Evolutionary conservation across 768 basidiomycete genomes (phyloP), one percentile per base, ranked within the genome.

Genomic region (Hortiboletus flavorubellus): DNA sequence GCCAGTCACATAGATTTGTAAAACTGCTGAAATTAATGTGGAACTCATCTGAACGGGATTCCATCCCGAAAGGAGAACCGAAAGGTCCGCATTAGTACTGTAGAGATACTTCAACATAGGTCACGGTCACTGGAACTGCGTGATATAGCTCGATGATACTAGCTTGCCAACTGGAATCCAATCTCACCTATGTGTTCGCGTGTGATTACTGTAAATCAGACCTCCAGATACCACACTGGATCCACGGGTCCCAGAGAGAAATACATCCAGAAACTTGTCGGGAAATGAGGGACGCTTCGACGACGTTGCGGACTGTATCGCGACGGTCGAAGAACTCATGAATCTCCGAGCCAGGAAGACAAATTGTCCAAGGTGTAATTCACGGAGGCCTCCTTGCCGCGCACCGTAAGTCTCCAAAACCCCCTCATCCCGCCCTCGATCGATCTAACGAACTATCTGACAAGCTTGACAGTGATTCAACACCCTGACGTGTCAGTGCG

Each of bases 321-420:
- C 76, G 8, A 76, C 83, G 2, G 76, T 78, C 3, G 65, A 73
- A 21, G 74, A 83, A 56, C 77, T 89, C 41, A 70, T 84, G 33
- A 62, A 69, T 14, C 66, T 78, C 84, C 1, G 70, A 74, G 41
- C 64, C 75, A 14, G 82, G 80, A 8, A 80, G 78, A 56, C 78
- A 82, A 48, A 74, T 86, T 31, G 64, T 87, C 1, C 72, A 72
- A 48, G 87, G 88, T 5, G 88, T 87, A 39, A 85, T 82, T 44
- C 89, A 91, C 55, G 87, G 87, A 0, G 87, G 87, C 2, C 89
- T 85, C 64, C 72, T 87, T 14, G 58, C 78, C 1, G 79, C 76
- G 0, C 85, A 86, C 61, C 69, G 84, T 86, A 61, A 59, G 83
- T 73, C 21, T 23, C 21, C 51, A 16, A 9, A 9, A 15, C 15